phyloP scores from a whole-genome alignment of 139 green algal genomes.

The Chlamydomonas asymmetrica region DNA sequence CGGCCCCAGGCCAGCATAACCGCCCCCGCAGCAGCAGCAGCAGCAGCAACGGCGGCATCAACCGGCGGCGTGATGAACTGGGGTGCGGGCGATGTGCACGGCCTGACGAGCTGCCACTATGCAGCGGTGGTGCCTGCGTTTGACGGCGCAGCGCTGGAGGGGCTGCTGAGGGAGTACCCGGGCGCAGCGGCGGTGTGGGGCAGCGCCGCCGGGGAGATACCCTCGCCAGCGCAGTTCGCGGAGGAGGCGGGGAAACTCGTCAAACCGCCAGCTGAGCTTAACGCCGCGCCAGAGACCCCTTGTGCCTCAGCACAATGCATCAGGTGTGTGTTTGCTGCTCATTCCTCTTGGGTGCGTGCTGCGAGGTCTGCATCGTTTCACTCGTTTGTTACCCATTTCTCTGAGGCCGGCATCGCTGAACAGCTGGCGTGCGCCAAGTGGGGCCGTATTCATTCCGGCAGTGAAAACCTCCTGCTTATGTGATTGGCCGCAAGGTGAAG shows the following conservation, averaged over 20 bases:
- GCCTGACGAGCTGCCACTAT: constrained; percentile 22
- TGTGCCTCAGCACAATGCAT: too few relatives aligned
- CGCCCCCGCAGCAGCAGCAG: too few relatives aligned
- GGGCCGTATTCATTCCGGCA: too few relatives aligned
- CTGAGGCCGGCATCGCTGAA: neutral
- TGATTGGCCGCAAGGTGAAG: too few relatives aligned
- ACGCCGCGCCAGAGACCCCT: too few relatives aligned
- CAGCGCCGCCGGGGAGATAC: neutral
- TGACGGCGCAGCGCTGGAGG: constrained; percentile 5
- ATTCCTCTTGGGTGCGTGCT: neutral
- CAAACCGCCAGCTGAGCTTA: too few relatives aligned
- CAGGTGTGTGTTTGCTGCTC: neutral
- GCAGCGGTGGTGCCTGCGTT: constrained; percentile 10
- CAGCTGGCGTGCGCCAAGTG: neutral
- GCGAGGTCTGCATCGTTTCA: neutral
- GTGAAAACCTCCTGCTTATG: too few relatives aligned
- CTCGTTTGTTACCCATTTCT: neutral
- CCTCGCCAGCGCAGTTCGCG: constrained; percentile 14
- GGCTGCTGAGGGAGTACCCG: neutral
- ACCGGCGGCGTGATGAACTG: neutral
- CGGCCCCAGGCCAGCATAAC: neutral
- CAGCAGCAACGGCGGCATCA: neutral
- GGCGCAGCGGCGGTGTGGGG: neutral
- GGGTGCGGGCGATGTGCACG: constrained; percentile 2
- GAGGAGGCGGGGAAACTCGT: neutral